These are phyloP conservation scores for Friedmanniomyces simplex DNA, from an alignment of 495 filamentous ascomycete species.

Conservation along the genomic window DNA sequence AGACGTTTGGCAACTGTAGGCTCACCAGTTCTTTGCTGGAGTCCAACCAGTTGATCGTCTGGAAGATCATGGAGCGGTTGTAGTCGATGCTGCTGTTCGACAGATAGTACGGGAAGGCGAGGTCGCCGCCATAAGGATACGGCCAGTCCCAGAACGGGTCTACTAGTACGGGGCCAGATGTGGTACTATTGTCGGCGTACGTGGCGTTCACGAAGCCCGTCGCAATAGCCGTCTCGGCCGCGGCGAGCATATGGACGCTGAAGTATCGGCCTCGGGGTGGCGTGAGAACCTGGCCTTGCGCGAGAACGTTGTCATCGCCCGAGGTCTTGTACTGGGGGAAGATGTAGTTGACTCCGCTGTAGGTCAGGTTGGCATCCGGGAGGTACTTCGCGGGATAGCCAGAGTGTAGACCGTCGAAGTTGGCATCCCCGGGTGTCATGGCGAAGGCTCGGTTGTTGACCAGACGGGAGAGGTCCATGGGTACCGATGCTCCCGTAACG, in stretches of 20 bases:
- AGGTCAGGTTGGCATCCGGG: conserved; percentile 33
- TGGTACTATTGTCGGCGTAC: conserved; percentile 37
- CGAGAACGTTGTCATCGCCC: conserved; percentile 37
- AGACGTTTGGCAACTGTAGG: conserved; percentile 34
- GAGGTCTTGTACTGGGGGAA: conserved; percentile 40
- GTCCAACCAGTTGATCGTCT: conserved; percentile 39
- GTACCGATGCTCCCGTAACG: background rate
- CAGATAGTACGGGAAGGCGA: conserved; percentile 41
- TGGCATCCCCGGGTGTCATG: conserved; percentile 17
- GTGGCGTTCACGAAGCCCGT: conserved; percentile 38
- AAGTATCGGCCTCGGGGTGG: conserved; percentile 33
- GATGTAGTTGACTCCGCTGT: conserved; percentile 37
- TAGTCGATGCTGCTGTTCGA: conserved; percentile 37
- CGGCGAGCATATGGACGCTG: conserved; percentile 39
- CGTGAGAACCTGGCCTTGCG: conserved; percentile 34
- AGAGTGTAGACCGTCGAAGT: conserved; percentile 17
- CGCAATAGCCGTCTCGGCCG: conserved; percentile 36
- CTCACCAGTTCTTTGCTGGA: conserved; percentile 37
- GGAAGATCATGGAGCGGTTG: conserved; percentile 45
- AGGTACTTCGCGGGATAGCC: conserved; percentile 36
- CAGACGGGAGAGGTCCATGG: conserved; percentile 12
- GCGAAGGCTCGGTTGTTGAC: conserved; percentile 20
- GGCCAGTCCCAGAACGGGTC: conserved; percentile 41
- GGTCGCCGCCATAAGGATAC: conserved; percentile 40
- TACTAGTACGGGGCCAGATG: conserved; percentile 35